Percentiles rank a stretch among this genome's conserved stretches.
These are phyloP conservation scores for Globisporangium irregulare DNA, from an alignment of 352 stramenopile genomes.

Conservation along the genomic window DNA sequence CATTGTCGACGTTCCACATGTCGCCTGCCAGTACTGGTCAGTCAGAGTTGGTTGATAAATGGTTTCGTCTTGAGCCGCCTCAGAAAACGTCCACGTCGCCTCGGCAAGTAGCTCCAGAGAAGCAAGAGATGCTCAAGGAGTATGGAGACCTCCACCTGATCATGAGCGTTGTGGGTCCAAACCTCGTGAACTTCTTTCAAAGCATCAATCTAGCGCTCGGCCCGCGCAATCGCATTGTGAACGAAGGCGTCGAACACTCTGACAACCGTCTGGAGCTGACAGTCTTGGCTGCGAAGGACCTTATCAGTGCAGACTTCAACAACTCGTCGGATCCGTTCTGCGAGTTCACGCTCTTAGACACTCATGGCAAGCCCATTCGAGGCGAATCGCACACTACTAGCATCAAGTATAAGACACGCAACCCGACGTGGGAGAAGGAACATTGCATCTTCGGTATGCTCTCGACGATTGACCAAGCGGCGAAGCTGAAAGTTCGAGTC, in stretches of 20 bases:
- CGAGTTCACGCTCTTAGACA: slow-evolving; percentile 55
- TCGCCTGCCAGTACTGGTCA: slow-evolving; percentile 53
- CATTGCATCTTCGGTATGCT: slow-evolving; percentile 65
- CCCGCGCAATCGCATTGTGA: slow-evolving; percentile 41
- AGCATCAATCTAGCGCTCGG: slow-evolving; percentile 32
- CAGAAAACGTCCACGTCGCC: slow-evolving; percentile 26
- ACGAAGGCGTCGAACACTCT: slow-evolving; percentile 45
- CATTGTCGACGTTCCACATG: slow-evolving; percentile 61
- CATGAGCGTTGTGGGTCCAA: slow-evolving; percentile 63
- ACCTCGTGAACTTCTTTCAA: slow-evolving; percentile 67
- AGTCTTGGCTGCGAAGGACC: slow-evolving; percentile 41
- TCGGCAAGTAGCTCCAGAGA: slow-evolving; percentile 26
- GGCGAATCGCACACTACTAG: slow-evolving; percentile 49
- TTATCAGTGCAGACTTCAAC: slow-evolving; percentile 61
- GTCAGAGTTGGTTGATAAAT: slow-evolving; percentile 60
- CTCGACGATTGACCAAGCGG: slow-evolving; percentile 51
- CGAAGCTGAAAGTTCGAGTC: slow-evolving; percentile 47
- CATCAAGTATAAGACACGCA: slow-evolving; percentile 52
- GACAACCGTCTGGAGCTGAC: slow-evolving; percentile 72
- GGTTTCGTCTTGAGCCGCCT: slow-evolving; percentile 61
- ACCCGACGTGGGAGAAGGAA: slow-evolving; percentile 59
- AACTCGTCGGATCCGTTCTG: slow-evolving; percentile 63
- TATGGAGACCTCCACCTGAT: slow-evolving; percentile 60
- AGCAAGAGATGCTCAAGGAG: slow-evolving; percentile 40
- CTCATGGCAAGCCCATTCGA: slow-evolving; percentile 43